Evolutionary conservation across 106 monocot species (phyloP).

Genomic region (Dendrobium officinale): DNA sequence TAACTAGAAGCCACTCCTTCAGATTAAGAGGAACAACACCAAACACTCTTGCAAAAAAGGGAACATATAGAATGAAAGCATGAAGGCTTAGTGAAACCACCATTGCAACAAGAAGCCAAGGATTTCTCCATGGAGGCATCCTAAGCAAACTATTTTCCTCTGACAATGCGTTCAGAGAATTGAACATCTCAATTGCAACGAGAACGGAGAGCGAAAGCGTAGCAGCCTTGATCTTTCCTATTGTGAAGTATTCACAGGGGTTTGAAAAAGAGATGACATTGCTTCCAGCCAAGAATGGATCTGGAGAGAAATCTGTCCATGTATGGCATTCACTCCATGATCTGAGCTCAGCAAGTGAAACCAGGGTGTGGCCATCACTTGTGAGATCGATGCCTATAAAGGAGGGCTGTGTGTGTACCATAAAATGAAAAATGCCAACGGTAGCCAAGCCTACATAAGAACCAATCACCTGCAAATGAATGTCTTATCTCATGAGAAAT

Average conservation of each 20-base stretch:
- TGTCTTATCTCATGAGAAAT: background rate
- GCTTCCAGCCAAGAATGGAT: slow-evolving; percentile 55
- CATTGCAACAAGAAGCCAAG: slow-evolving; percentile 76
- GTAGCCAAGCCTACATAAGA: slow-evolving; percentile 79
- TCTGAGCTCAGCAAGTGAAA: slow-evolving; percentile 51
- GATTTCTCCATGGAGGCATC: slow-evolving; percentile 86
- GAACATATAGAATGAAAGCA: slow-evolving; percentile 58
- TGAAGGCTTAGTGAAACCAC: slow-evolving; percentile 64
- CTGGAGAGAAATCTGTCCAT: slow-evolving; percentile 53
- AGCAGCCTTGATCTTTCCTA: slow-evolving; percentile 68
- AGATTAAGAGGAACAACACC: slow-evolving; percentile 66
- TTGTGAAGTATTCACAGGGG: slow-evolving; percentile 76
- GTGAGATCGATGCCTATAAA: slow-evolving; percentile 70
- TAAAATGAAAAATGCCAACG: slow-evolving; percentile 62
- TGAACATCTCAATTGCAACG: slow-evolving; percentile 85
- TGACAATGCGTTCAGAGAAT: slow-evolving; percentile 71
- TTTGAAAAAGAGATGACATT: slow-evolving; percentile 38
- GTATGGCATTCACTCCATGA: slow-evolving; percentile 61
- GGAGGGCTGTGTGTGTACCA: slow-evolving; percentile 81
- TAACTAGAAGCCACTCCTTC: slow-evolving; percentile 71
- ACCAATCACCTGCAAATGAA: slow-evolving; percentile 42
- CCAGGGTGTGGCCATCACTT: slow-evolving; percentile 62
- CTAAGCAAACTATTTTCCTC: slow-evolving; percentile 65
- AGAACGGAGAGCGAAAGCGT: slow-evolving; percentile 72
- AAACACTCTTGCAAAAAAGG: slow-evolving; percentile 51